Conservation (phyloP, 768 basidiomycete genomes). For the Termitomyces sp. region DNA sequence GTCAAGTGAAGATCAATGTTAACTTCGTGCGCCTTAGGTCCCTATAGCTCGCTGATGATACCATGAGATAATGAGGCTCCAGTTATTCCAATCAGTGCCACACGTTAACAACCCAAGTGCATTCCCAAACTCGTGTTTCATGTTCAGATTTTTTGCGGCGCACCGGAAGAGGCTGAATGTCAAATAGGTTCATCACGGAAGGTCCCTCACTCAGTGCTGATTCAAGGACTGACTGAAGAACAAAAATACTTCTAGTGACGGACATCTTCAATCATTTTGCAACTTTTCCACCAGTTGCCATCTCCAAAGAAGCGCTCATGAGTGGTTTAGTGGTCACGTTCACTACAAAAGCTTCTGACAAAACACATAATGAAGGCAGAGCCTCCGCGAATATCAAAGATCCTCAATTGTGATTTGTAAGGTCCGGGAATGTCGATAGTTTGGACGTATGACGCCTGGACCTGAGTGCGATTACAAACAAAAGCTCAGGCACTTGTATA, state of each 20-base stretch:
- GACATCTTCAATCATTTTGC: slow-evolving; percentile 58
- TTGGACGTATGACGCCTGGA: too few species aligned
- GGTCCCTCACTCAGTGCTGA: slow-evolving; percentile 75
- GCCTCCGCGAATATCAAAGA: too few species aligned
- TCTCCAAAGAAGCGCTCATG: slow-evolving; percentile 71
- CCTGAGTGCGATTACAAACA: too few species aligned
- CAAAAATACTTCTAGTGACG: slow-evolving; percentile 10
- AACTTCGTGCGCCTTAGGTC: too few species aligned
- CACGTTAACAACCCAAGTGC: slow-evolving; percentile 41
- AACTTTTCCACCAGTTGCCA: slow-evolving; percentile 62
- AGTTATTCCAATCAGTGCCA: too few species aligned
- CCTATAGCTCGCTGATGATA: too few species aligned
- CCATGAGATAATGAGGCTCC: too few species aligned
- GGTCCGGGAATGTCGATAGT: too few species aligned
- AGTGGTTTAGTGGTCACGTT: slow-evolving; percentile 75
- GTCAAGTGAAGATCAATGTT: too few species aligned
- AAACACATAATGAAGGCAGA: slow-evolving; percentile 61
- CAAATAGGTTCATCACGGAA: slow-evolving; percentile 54
- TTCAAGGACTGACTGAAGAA: neutral
- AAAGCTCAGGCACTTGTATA: too few species aligned
- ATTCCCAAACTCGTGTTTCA: slow-evolving; percentile 86
- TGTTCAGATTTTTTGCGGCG: slow-evolving; percentile 88
- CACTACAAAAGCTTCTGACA: slow-evolving; percentile 64
- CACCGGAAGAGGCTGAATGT: slow-evolving; percentile 53
- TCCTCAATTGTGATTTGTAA: too few species aligned